A percentile compares a stretch with the other conserved stretches of the same genome.
phyloP scores from a whole-genome alignment of 805 yeast species.

The Ascoidea tarda region DNA sequence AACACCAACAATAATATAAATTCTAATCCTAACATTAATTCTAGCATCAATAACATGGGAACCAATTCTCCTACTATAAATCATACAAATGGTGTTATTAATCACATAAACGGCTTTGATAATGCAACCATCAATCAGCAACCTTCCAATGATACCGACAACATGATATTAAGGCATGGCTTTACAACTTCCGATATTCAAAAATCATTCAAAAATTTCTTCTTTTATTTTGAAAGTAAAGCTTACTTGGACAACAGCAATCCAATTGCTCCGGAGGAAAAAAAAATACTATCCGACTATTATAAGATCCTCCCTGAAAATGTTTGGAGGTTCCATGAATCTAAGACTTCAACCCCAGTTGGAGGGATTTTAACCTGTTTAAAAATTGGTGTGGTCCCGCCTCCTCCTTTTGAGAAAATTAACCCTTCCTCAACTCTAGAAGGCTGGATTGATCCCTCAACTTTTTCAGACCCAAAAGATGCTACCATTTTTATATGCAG shows the following conservation, averaged over 20 bases:
- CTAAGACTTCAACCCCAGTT: conserved; percentile 81
- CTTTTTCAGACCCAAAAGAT: conserved; percentile 71
- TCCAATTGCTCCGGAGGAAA: conserved; percentile 48
- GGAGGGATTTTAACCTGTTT: conserved; percentile 88
- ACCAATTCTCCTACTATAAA: too few species aligned
- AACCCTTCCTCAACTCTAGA: conserved; percentile 87
- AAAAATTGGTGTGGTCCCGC: conserved; percentile 93
- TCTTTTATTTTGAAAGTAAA: conserved; percentile 80
- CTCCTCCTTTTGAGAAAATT: conserved; percentile 74
- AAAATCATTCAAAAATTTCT: conserved; percentile 50
- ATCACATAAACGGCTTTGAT: neutral
- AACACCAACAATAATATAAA: too few species aligned
- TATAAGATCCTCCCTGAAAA: conserved; percentile 44
- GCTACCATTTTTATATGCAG: conserved; percentile 89
- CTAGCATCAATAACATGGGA: too few species aligned
- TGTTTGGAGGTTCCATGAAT: conserved; percentile 88
- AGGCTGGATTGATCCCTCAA: conserved; percentile 86
- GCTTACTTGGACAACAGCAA: conserved; percentile 85
- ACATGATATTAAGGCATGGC: conserved; percentile 35
- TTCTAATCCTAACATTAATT: too few species aligned
- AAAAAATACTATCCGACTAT: conserved; percentile 27
- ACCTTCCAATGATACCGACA: neutral
- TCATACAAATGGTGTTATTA: too few species aligned
- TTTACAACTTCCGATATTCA: conserved; percentile 48
- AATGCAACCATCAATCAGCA: neutral